These are phyloP conservation scores for Cladophialophora yegresii DNA, from an alignment of 2,329 filamentous ascomycete species.

Conservation along the genomic window DNA sequence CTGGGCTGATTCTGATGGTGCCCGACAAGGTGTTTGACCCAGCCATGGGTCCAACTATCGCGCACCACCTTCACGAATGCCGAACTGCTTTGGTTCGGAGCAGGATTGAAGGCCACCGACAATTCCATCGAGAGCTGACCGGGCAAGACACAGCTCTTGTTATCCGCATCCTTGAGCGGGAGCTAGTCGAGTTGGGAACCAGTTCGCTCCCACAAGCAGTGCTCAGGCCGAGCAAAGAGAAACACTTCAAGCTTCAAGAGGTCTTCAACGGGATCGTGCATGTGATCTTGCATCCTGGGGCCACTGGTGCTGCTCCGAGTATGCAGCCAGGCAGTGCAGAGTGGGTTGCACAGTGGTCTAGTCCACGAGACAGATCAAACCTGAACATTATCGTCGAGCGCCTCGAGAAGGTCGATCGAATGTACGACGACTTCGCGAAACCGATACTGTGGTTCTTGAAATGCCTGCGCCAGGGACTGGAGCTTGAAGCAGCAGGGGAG, in stretches of 20 bases:
- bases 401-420: constrained; percentile 68
- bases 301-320: background rate
- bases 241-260: constrained; percentile 72
- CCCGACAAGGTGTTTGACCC: constrained; percentile 88
- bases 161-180: constrained; percentile 62
- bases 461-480: constrained; percentile 66
- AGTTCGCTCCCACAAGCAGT: constrained; percentile 68
- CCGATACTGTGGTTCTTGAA: constrained; percentile 78
- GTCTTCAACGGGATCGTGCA: constrained; percentile 65
- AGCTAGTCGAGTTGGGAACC: constrained; percentile 65
- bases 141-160: constrained; percentile 69
- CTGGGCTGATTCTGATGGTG: constrained; percentile 76
- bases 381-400: constrained; percentile 70
- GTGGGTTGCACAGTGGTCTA: constrained; percentile 19
- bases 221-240: constrained; percentile 68
- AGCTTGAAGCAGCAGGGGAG: constrained; percentile 41
- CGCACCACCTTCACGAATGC: constrained; percentile 61
- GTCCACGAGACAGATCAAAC: constrained; percentile 49
- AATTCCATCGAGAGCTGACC: constrained; percentile 68
- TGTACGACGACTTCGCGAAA: constrained; percentile 81
- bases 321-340: background rate
- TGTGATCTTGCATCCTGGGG: constrained; percentile 3
- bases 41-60: constrained; percentile 62
- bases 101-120: constrained; percentile 61
- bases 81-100: constrained; percentile 58